phyloP scores from a whole-genome alignment of 2,329 filamentous ascomycete genomes.

The Arthrinium puccinioides region DNA sequence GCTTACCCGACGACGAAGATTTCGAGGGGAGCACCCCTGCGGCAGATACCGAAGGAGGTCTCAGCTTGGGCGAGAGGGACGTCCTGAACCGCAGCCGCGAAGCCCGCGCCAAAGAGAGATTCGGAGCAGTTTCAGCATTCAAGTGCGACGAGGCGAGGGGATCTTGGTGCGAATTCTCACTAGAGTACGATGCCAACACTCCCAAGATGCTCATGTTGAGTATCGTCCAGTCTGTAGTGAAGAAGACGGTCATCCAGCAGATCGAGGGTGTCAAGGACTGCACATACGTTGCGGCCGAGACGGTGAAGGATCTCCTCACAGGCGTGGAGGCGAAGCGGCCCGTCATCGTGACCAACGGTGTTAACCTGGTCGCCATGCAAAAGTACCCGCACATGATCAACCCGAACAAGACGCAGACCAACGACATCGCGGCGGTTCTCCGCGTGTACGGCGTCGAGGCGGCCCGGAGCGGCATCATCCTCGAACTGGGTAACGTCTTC shows the following conservation, averaged over 20 bases:
- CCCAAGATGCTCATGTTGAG: slow-evolving; percentile 92
- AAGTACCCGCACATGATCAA: slow-evolving; percentile 80
- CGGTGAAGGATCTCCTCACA: slow-evolving; percentile 36
- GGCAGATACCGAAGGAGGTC: slow-evolving; percentile 23
- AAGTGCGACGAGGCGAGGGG: slow-evolving; percentile 70
- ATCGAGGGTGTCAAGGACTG: slow-evolving; percentile 71
- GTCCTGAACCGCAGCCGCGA: slow-evolving; percentile 42
- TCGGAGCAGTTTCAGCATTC: slow-evolving; percentile 66
- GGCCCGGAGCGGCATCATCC: slow-evolving; percentile 77
- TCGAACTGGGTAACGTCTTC: slow-evolving; percentile 82
- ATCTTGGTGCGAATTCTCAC: slow-evolving; percentile 69
- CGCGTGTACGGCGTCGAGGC: slow-evolving; percentile 88
- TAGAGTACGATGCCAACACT: slow-evolving; percentile 72
- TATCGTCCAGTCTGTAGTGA: slow-evolving; percentile 75
- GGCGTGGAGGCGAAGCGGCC: slow-evolving; percentile 42
- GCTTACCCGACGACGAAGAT: slow-evolving; percentile 46
- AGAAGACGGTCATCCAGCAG: slow-evolving; percentile 77
- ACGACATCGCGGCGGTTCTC: slow-evolving; percentile 84
- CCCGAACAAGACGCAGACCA: slow-evolving; percentile 79
- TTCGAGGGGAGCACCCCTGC: slow-evolving; percentile 42
- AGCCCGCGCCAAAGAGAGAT: slow-evolving; percentile 55
- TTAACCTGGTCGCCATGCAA: slow-evolving; percentile 88
- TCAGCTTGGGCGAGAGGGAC: slow-evolving; percentile 11
- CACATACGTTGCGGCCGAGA: slow-evolving; percentile 56
- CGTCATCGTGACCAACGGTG: slow-evolving; percentile 71